These are phyloP conservation scores for Mrakia frigida DNA, from an alignment of 768 basidiomycete species.

Conservation along the genomic window DNA sequence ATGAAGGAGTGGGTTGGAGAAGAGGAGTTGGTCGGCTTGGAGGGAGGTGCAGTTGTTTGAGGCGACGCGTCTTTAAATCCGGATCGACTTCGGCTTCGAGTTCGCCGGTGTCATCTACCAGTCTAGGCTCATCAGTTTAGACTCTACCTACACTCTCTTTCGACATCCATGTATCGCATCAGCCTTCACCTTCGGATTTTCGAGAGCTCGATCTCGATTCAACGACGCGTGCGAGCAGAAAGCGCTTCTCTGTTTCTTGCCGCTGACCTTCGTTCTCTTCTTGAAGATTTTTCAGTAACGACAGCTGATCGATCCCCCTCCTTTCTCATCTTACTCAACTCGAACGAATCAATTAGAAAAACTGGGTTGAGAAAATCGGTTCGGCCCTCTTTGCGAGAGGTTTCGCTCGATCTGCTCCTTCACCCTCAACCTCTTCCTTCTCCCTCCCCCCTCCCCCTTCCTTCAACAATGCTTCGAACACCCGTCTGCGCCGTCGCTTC, in stretches of 20 bases:
- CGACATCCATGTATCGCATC: too few relatives aligned
- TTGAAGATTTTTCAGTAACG: neutral
- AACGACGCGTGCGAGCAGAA: too few relatives aligned
- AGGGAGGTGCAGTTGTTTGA: neutral
- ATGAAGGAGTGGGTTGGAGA: slow-evolving; percentile 1
- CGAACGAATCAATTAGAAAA: too few relatives aligned
- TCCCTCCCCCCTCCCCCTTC: neutral
- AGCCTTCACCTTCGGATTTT: too few relatives aligned
- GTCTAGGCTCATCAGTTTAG: too few relatives aligned
- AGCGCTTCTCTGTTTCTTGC: neutral
- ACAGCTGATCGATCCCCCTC: neutral
- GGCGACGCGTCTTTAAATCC: neutral
- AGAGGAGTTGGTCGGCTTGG: neutral
- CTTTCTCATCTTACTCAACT: neutral
- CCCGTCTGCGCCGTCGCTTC: slow-evolving; percentile 8
- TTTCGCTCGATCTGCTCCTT: too few relatives aligned
- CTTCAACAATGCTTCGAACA: slow-evolving; percentile 1
- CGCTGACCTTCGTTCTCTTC: neutral
- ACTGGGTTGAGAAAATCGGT: too few relatives aligned
- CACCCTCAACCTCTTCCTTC: neutral
- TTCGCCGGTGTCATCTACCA: too few relatives aligned
- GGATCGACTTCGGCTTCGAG: neutral
- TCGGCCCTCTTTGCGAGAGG: too few relatives aligned
- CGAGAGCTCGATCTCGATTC: too few relatives aligned
- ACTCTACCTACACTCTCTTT: too few relatives aligned